These are phyloP conservation scores for Prinsepia uniflora DNA, from an alignment of 306 rosid genomes.

Conservation along the genomic window DNA sequence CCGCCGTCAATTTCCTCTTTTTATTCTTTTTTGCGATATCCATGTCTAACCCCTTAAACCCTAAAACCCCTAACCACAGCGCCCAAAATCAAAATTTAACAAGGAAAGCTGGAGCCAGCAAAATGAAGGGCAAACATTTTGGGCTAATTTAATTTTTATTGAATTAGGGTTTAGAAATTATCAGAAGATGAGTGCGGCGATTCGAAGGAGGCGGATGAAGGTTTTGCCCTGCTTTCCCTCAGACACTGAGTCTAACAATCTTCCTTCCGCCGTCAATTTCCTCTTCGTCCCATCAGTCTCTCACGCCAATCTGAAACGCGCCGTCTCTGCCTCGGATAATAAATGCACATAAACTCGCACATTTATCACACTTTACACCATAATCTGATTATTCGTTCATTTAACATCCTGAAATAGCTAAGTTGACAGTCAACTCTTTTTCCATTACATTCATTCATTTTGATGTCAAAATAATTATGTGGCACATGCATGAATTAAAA, in stretches of 20 bases:
- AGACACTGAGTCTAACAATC: background rate
- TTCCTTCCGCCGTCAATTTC: too few species aligned
- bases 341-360: too few species aligned
- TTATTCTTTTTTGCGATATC: constrained; percentile 4
- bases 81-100: background rate
- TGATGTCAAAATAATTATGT: too few species aligned
- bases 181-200: background rate
- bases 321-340: too few species aligned
- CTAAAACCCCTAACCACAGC: background rate
- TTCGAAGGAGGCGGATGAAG: background rate
- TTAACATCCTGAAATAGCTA: too few species aligned
- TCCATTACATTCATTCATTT: too few species aligned
- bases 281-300: too few species aligned
- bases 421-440: too few species aligned
- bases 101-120: background rate
- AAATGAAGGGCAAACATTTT: background rate
- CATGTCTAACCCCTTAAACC: background rate
- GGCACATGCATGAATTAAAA: too few species aligned
- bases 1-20: constrained; percentile 23
- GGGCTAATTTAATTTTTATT: background rate
- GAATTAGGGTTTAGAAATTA: background rate
- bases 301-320: too few species aligned
- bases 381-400: too few species aligned
- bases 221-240: background rate
- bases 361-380: too few species aligned